Base-by-base conservation (phyloP, 148 eudicot species). In the Rhododendron vialii region DNA sequence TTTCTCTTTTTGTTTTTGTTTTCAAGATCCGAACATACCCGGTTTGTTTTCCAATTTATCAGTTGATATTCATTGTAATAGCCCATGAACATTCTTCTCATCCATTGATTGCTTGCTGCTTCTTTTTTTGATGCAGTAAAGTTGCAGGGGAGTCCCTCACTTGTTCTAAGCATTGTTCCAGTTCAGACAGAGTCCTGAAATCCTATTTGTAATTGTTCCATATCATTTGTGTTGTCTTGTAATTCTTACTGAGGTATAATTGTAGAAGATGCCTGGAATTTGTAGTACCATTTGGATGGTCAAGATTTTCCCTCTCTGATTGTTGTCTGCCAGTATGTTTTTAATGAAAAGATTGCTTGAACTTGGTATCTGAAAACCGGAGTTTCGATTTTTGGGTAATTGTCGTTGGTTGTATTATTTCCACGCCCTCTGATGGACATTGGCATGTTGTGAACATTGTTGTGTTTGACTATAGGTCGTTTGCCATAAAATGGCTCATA, bases 111-210 rank as follows among this genome's bases (percentile, higher is more conserved):
- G 43, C 65, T 61, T 50, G 65, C 55, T 53, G 18, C 65, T 36
- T 20, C n/a, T 26, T 50, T 8, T 35, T 55, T 55, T 35, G 45
- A 51, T 84, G 86, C 86, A 84, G 86, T 84, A 61, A 84, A 73
- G 80, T 84, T 84, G 86, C 47, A 33, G 76, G 80, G 65, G 24
- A 43, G 57, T 10, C 65, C 65, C 22, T 18, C 14, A 24, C 78
- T 14, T 69, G 85, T 47, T 41, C 36, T 74, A 20, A 30, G 48
- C 55, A 24, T 5, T 50, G 33, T 51, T 84, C n/a, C 51, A 22
- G 12, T 33, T 48, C 11, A 48, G 53, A 48, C 43, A 71, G 63
- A 41, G 15, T 84, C 50, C 65, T 10, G 67, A 51, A 51, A 74
- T 35, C 78, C 80, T 84, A 30, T 33, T 28, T 33, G 51, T 73